Evolutionary conservation across 805 yeast genomes (phyloP).

Genomic region (Starmerella khaoyaiensis): DNA sequence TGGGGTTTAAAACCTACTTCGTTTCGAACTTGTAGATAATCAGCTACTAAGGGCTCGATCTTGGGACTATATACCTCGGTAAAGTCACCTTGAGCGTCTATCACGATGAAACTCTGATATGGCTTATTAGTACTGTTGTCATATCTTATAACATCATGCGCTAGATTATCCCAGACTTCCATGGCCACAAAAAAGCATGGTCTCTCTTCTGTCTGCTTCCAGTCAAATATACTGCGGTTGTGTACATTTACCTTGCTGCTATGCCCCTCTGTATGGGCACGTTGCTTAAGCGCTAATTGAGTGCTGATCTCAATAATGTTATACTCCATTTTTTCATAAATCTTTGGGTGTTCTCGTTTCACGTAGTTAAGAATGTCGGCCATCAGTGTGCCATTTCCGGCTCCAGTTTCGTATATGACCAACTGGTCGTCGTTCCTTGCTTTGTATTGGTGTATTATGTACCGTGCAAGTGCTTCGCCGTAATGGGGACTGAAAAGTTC

Average conservation of each 20-base stretch:
- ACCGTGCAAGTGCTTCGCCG: constrained; percentile 76
- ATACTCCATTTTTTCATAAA: constrained; percentile 55
- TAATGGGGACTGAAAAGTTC: constrained; percentile 72
- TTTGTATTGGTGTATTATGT: constrained; percentile 51
- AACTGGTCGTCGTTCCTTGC: constrained; percentile 52
- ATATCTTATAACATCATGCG: constrained; percentile 70
- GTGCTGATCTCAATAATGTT: constrained; percentile 60
- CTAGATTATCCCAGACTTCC: constrained; percentile 72
- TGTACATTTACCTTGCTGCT: constrained; percentile 46
- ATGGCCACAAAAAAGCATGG: constrained; percentile 69
- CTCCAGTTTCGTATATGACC: constrained; percentile 75
- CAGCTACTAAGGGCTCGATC: constrained; percentile 38
- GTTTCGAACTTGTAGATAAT: constrained; percentile 45
- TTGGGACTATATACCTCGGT: constrained; percentile 57
- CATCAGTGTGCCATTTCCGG: constrained; percentile 84
- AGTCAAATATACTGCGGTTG: constrained; percentile 63
- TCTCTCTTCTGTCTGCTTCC: constrained; percentile 47
- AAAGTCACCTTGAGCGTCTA: constrained; percentile 63
- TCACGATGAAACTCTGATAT: constrained; percentile 61
- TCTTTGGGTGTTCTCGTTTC: constrained; percentile 50
- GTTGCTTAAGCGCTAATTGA: constrained; percentile 37
- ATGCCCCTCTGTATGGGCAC: constrained; percentile 35
- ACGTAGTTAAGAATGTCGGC: constrained; percentile 55
- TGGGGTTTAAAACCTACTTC: constrained; percentile 23
- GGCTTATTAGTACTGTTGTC: constrained; percentile 56